Evolutionary conservation across 306 rosid species (phyloP), one percentile per base, ranked within the genome.

Genomic region (Pyrus pyrifolia): DNA sequence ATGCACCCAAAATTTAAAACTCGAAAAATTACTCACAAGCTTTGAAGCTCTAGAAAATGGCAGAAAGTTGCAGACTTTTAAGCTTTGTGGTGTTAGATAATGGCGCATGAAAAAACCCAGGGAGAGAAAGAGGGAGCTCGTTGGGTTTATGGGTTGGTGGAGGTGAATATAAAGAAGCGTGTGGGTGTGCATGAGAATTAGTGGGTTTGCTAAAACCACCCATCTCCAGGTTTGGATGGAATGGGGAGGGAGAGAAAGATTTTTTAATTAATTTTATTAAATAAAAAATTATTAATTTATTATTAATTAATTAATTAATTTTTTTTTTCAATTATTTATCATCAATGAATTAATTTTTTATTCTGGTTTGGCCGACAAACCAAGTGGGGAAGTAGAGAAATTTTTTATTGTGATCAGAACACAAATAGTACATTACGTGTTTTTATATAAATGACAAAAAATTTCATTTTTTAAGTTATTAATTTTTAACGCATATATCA

Each of bases 181-280:
- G 77, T 80, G 81, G 27, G 27, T n/a, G 22, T 19, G 22, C 81
- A 73, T 85, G 73, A 68, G 84, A 87, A 84, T 83, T 76, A 67
- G 84, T 82, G 88, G 89, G 80, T 80, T 83, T 80, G 79, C 60
- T 31, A 78, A 83, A 81, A 81, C 70, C 82, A 85, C 73, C 51
- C 65, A 60, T 11, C 61, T 38, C 25, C 13, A 11, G 52, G 65
- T 46, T 58, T 38, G 42, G 42, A 38, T 38, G 8, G 42, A 38
- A 7, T 7, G 8, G 38, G 9, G 42, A 38, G 42, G 10, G 10
- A 38, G 42, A 38, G 42, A 38, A 38, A 35, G 40, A 35, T 6
- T 6, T 35, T 35, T 35, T 6, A 35, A 35, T 35, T 35, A 35
- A 35, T 35, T 35, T 35, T 33, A 33, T 33, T 33, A 33, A 33